phyloP scores from a whole-genome alignment of 1,284 basidiomycete species.

The Megacollybia platyphylla region DNA sequence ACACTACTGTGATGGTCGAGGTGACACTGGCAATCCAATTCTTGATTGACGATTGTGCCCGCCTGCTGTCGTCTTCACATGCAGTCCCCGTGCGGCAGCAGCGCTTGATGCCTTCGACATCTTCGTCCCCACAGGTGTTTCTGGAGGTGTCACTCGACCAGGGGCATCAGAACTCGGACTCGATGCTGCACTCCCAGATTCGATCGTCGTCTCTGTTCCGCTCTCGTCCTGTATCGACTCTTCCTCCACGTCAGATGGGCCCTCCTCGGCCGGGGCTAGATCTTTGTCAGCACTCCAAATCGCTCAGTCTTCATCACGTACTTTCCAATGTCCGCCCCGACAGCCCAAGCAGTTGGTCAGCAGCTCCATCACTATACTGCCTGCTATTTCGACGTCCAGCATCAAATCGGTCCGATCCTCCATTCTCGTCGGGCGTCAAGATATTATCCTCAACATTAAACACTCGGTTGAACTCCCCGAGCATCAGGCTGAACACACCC shows the following conservation, averaged over 20 bases:
- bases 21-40: constrained; percentile 51
- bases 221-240: constrained; percentile 56
- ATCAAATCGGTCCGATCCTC: constrained; percentile 15
- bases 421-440: constrained; percentile 17
- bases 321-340: constrained; percentile 51
- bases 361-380: constrained; percentile 68
- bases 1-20: constrained; percentile 27
- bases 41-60: constrained; percentile 48
- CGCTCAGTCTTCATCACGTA: constrained; percentile 20
- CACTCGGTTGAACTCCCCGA: constrained; percentile 82
- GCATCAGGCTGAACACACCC: constrained; percentile 87
- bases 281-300: constrained; percentile 11
- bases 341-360: constrained; percentile 65
- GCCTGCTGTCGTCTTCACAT: constrained; percentile 30
- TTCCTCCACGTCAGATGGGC: constrained; percentile 56
- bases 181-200: constrained; percentile 29
- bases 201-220: constrained; percentile 48
- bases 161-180: constrained; percentile 20
- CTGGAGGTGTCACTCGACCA: constrained; percentile 17
- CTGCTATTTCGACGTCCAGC: constrained; percentile 58
- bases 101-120: constrained; percentile 41
- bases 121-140: constrained; percentile 21
- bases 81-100: constrained; percentile 60
- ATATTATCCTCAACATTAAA: constrained; percentile 61
- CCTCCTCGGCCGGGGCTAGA: constrained; percentile 42